Evolutionary conservation across 2,329 filamentous ascomycete genomes (phyloP), one percentile per base, ranked within the genome.

Genomic region (Thelonectria rubi): DNA sequence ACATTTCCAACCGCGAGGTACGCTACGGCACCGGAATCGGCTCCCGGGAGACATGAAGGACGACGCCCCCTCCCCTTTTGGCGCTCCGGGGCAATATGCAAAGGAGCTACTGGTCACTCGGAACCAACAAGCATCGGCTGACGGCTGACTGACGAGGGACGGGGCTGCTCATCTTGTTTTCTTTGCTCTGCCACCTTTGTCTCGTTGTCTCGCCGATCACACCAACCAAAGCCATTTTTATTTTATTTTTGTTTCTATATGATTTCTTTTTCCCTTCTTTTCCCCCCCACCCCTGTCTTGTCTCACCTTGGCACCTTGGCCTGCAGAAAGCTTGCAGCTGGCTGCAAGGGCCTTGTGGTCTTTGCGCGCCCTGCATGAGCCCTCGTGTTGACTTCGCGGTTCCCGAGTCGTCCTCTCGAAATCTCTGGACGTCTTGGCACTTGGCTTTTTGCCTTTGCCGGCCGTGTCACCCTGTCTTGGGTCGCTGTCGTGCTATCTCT

Each of bases 321-420:
- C 47, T 52, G 34, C 24, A 46, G 55, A 4, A 7, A 34, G 26
- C 57, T 58, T 43, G 50, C 45, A 48, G 47, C 58, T 40, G 48
- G 39, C 40, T 26, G 50, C 50, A 40, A 32, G 32, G 32, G 9
- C 11, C 14, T 34, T 34, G 32, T 34, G 32, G 32, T 34, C 32
- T 34, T 47, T 58, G 42, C 57, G 26, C 12, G 43, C 26, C 34
- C 48, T 53, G 55, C 40, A 30, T 58, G 21, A 45, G 49, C 49
- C 58, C 58, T 55, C 58, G 58, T 60, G 58, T 49, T 40, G 55
- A 6, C n/a, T 51, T 55, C 32, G 58, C 58, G 53, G 21, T 50
- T 45, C 40, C 58, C 53, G 47, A 60, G 52, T 55, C 53, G 53
- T 32, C 48, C 9, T 46, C 17, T 34, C 32, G 37, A 42, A 20